These are phyloP conservation scores for Agaricus blazei DNA, from an alignment of 768 basidiomycete genomes.

Conservation along the genomic window DNA sequence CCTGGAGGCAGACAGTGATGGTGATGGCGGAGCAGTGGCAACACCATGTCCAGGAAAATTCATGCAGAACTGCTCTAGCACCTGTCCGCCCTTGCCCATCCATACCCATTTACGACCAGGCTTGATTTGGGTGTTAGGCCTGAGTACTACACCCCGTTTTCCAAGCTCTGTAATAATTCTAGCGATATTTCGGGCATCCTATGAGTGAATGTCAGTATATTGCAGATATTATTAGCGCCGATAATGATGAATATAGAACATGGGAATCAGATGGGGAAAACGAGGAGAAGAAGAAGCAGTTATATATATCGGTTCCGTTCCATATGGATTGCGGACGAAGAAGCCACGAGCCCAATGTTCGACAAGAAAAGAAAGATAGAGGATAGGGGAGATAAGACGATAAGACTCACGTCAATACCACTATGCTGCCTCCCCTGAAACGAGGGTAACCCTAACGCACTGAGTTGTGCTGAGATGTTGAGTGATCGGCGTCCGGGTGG, in stretches of 20 bases:
- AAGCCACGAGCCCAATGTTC: constrained; percentile 9
- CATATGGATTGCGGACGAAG: constrained; percentile 15
- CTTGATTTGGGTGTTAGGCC: constrained; percentile 69
- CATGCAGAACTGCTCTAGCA: constrained; percentile 42
- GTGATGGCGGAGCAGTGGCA: background rate
- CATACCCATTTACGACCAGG: constrained; percentile 70
- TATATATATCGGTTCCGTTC: background rate
- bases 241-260: background rate
- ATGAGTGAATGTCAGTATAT: constrained; percentile 1
- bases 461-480: constrained; percentile 74
- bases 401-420: constrained; percentile 79
- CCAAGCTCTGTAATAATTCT: constrained; percentile 80
- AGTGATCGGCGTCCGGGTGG: constrained; percentile 33
- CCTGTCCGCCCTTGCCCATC: constrained; percentile 77
- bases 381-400: background rate
- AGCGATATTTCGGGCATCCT: constrained; percentile 91
- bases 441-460: constrained; percentile 59
- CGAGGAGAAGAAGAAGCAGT: background rate
- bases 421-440: constrained; percentile 86
- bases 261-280: background rate
- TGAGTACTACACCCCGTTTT: constrained; percentile 56
- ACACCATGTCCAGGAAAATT: constrained; percentile 2
- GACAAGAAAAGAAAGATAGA: constrained; percentile 13
- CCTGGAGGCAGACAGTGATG: background rate
- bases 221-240: background rate